Conservation (phyloP, 257 asterid genomes). For the Marsdenia floribunda region DNA sequence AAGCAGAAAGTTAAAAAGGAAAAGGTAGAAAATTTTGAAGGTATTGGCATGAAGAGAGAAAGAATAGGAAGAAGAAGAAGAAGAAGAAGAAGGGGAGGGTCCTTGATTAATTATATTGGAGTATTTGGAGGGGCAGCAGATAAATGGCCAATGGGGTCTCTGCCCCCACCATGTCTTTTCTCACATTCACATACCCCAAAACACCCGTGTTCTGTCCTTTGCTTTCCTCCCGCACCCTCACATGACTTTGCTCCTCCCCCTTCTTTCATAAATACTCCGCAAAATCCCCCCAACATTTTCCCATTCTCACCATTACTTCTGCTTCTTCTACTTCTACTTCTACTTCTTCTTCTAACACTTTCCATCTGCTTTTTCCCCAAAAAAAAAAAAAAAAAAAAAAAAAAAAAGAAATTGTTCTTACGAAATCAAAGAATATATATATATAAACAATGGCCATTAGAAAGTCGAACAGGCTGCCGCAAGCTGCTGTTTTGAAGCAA, state of each 20-base stretch:
- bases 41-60: slow-evolving; percentile 25
- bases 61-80: too few species aligned
- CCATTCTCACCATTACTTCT: slow-evolving; percentile 20
- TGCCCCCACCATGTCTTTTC: slow-evolving; percentile 50
- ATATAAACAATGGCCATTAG: slow-evolving; percentile 30
- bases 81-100: too few species aligned
- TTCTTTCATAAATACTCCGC: slow-evolving; percentile 45
- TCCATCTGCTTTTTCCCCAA: too few species aligned
- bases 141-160: slow-evolving; percentile 22
- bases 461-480: slow-evolving; percentile 35
- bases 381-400: too few species aligned
- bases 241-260: slow-evolving; percentile 9
- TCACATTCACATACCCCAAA: slow-evolving; percentile 32
- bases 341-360: not conserved
- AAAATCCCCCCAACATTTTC: slow-evolving; percentile 3
- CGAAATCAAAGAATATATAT: not conserved
- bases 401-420: too few species aligned
- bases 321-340: not conserved
- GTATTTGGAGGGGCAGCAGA: too few species aligned
- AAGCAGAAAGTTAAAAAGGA: not conserved
- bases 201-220: slow-evolving; percentile 39
- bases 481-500: slow-evolving; percentile 34
- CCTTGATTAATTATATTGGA: too few species aligned
- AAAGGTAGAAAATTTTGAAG: not conserved
- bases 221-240: slow-evolving; percentile 16